Evolutionary conservation across 2,329 filamentous ascomycete genomes (phyloP).

Genomic region (Fulvia fulva): DNA sequence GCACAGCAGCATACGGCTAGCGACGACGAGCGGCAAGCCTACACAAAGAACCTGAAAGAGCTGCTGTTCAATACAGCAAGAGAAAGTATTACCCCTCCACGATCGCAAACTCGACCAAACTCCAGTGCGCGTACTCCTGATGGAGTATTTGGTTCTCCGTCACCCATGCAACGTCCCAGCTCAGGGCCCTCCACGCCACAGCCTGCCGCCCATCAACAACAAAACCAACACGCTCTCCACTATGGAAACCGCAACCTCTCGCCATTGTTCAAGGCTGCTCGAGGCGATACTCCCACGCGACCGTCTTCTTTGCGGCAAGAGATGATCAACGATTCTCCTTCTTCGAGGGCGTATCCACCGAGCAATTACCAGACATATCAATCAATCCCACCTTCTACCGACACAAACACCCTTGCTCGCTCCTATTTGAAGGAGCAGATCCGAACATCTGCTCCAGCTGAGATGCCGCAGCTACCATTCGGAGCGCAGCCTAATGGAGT

Average conservation of each 20-base stretch:
- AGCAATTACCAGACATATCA: slow-evolving; percentile 12
- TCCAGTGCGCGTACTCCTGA: slow-evolving; percentile 18
- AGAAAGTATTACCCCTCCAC: slow-evolving; percentile 19
- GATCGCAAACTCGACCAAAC: slow-evolving; percentile 16
- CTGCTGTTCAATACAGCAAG: slow-evolving; percentile 36
- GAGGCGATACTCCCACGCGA: slow-evolving; percentile 39
- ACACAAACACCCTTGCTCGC: slow-evolving; percentile 28
- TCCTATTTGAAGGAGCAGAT: slow-evolving; percentile 34
- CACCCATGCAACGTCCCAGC: slow-evolving; percentile 36
- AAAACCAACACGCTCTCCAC: slow-evolving; percentile 29
- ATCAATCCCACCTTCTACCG: slow-evolving; percentile 8
- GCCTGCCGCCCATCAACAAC: slow-evolving; percentile 21
- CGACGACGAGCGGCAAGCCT: slow-evolving; percentile 49
- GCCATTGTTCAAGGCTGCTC: slow-evolving; percentile 46
- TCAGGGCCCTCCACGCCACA: slow-evolving; percentile 28
- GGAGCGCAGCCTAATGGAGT: slow-evolving; percentile 3
- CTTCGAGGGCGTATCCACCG: slow-evolving; percentile 13
- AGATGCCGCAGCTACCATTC: slow-evolving; percentile 19
- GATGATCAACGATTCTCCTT: slow-evolving; percentile 24
- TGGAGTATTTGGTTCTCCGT: slow-evolving; percentile 31
- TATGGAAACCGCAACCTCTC: slow-evolving; percentile 49
- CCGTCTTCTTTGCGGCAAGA: slow-evolving; percentile 45
- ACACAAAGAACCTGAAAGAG: slow-evolving; percentile 43
- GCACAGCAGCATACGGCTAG: slow-evolving; percentile 5
- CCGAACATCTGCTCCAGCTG: slow-evolving; percentile 18